A percentile compares a stretch with the other conserved stretches of the same genome.
Conservation (phyloP, 2,329 filamentous ascomycete species). For the Trichoderma sp. region DNA sequence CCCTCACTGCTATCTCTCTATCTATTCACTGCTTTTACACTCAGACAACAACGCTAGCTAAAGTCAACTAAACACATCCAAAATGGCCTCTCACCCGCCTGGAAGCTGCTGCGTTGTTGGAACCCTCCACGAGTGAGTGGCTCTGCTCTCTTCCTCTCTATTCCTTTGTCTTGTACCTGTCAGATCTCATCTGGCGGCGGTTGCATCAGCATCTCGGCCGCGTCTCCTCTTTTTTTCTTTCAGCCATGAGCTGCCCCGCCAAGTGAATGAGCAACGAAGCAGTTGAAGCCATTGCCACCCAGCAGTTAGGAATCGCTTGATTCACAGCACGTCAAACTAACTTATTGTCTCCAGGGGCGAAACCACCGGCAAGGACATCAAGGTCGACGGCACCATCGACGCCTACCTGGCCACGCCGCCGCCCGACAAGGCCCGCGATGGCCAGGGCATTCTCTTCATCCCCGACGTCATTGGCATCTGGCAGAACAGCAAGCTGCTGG, state of each 20-base stretch:
- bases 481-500: slow-evolving; percentile 42
- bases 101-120: slow-evolving; percentile 55
- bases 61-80: slow-evolving; percentile 1
- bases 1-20: background rate
- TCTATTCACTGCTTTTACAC: background rate
- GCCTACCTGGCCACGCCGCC: slow-evolving; percentile 29
- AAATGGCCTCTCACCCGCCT: slow-evolving; percentile 57
- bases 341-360: slow-evolving; percentile 12
- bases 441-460: slow-evolving; percentile 24
- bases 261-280: background rate
- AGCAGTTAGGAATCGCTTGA: background rate
- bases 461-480: slow-evolving; percentile 42
- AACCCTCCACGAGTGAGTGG: slow-evolving; percentile 54
- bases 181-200: background rate
- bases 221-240: background rate
- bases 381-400: slow-evolving; percentile 28
- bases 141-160: background rate
- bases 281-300: background rate
- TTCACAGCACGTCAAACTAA: background rate
- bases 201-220: background rate
- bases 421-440: slow-evolving; percentile 18
- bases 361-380: slow-evolving; percentile 20
- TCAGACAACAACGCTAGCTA: background rate
- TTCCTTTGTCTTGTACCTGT: background rate
- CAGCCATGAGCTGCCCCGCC: background rate